Evolutionary conservation across 164 flowering plant genomes (phyloP).

Genomic region (Tetrastigma voinierianum): DNA sequence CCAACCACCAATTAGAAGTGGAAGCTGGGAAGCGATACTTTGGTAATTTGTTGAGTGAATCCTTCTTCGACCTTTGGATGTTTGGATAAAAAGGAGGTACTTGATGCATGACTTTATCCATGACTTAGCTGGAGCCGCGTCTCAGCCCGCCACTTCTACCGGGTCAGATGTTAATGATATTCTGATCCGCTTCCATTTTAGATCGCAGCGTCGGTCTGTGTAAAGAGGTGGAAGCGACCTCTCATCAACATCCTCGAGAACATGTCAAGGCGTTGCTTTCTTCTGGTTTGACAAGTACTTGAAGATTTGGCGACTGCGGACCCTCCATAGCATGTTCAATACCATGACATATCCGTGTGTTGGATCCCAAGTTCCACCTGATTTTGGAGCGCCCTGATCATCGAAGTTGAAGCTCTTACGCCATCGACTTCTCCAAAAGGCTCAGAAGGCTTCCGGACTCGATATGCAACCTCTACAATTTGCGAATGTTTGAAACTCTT

Average conservation of each 20-base stretch:
- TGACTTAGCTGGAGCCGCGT: slow-evolving; percentile 19
- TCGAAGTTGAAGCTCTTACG: slow-evolving; percentile 17
- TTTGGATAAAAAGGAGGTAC: neutral
- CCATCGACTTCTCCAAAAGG: slow-evolving; percentile 14
- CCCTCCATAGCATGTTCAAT: too few relatives aligned
- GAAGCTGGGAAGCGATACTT: slow-evolving; percentile 25
- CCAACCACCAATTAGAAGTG: slow-evolving; percentile 17
- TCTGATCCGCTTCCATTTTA: slow-evolving; percentile 16
- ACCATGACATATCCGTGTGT: too few relatives aligned
- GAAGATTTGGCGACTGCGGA: too few relatives aligned
- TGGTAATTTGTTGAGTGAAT: slow-evolving; percentile 13
- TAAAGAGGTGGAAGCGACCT: slow-evolving; percentile 7
- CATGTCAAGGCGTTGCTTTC: too few relatives aligned
- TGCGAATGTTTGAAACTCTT: slow-evolving; percentile 18
- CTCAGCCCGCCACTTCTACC: slow-evolving; percentile 5
- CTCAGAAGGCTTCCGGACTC: slow-evolving; percentile 17
- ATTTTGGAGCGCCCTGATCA: slow-evolving; percentile 5
- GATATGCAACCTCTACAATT: slow-evolving; percentile 16
- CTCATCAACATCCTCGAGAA: too few relatives aligned
- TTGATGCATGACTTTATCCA: slow-evolving; percentile 35
- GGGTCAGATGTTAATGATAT: neutral
- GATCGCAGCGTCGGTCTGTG: slow-evolving; percentile 17
- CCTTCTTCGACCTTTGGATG: slow-evolving; percentile 18
- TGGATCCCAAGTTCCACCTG: slow-evolving; percentile 18
- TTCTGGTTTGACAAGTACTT: too few relatives aligned